These are phyloP conservation scores for Tetrahymena elliotti DNA, from an alignment of 73 alveolate genomes.

Conservation along the genomic window DNA sequence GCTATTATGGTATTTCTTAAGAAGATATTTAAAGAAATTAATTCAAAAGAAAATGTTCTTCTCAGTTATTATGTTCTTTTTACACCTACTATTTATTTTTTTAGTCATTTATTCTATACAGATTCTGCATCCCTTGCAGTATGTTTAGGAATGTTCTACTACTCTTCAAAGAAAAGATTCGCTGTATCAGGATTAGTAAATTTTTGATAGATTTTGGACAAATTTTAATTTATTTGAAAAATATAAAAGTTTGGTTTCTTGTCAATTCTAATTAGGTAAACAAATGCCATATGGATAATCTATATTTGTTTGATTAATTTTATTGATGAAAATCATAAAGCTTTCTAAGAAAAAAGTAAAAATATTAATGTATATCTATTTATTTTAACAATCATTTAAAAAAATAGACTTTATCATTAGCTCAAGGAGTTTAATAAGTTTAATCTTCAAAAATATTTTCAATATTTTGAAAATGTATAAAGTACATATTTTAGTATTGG, in stretches of 20 bases:
- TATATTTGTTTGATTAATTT: conserved; percentile 17
- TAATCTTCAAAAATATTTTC: not conserved
- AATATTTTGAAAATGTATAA: not conserved
- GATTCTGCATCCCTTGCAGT: conserved; percentile 29
- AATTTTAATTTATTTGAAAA: not conserved
- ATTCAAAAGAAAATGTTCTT: not conserved
- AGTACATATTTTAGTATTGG: not conserved
- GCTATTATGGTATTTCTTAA: not conserved
- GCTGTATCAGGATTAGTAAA: conserved; percentile 29
- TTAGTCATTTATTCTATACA: conserved; percentile 34
- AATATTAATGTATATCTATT: not conserved
- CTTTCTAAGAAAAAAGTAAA: conserved; percentile 4
- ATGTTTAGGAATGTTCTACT: not conserved
- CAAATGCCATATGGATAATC: conserved; percentile 41
- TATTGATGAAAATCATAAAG: not conserved
- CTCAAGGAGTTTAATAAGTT: not conserved
- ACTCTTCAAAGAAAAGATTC: not conserved
- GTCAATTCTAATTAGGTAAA: conserved; percentile 38
- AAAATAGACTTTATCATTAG: not conserved
- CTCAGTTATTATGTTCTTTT: not conserved
- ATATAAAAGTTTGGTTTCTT: conserved; percentile 11
- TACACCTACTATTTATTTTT: conserved; percentile 42
- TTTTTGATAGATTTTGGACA: not conserved
- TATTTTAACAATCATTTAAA: not conserved
- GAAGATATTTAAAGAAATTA: not conserved